Conservation (phyloP, 2,329 filamentous ascomycete genomes). For the Stagonosporopsis cucurbitacearum region DNA sequence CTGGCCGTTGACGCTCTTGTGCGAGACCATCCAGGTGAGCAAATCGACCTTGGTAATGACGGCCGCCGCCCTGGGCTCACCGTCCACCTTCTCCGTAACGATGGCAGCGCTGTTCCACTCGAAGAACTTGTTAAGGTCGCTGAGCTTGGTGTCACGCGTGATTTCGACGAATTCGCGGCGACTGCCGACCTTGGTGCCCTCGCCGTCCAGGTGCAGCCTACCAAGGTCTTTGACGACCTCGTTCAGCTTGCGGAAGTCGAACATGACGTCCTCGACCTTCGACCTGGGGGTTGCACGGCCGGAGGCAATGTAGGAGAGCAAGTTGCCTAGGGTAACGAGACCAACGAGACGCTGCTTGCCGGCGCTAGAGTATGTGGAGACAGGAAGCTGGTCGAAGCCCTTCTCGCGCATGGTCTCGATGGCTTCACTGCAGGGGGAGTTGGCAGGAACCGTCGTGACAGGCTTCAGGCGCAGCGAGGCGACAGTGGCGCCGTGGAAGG, state of each 20-base stretch:
- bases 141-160: conserved; percentile 85
- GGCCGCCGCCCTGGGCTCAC: conserved; percentile 77
- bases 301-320: conserved; percentile 86
- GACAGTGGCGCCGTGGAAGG: conserved; percentile 80
- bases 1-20: conserved; percentile 19
- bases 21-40: conserved; percentile 82
- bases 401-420: conserved; percentile 99
- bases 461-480: conserved; percentile 87
- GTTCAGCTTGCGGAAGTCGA: conserved; percentile 85
- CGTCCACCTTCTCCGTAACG: conserved; percentile 76
- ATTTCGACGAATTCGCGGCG: conserved; percentile 86
- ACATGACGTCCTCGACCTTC: conserved; percentile 90
- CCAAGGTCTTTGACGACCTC: conserved; percentile 84
- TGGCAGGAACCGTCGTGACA: conserved; percentile 80
- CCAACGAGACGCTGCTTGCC: conserved; percentile 79
- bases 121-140: conserved; percentile 86
- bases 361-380: conserved; percentile 65
- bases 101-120: conserved; percentile 98
- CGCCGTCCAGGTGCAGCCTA: conserved; percentile 46
- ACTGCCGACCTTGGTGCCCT: conserved; percentile 43
- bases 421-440: conserved; percentile 78
- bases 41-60: conserved; percentile 97
- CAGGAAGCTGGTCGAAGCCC: conserved; percentile 96
- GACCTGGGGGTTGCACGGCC: conserved; percentile 77
- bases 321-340: conserved; percentile 91